Percentiles rank a stretch among this genome's conserved stretches.
Evolutionary conservation across 179 eudicot genomes (phyloP).

Genomic region (Camellia oleifera): DNA sequence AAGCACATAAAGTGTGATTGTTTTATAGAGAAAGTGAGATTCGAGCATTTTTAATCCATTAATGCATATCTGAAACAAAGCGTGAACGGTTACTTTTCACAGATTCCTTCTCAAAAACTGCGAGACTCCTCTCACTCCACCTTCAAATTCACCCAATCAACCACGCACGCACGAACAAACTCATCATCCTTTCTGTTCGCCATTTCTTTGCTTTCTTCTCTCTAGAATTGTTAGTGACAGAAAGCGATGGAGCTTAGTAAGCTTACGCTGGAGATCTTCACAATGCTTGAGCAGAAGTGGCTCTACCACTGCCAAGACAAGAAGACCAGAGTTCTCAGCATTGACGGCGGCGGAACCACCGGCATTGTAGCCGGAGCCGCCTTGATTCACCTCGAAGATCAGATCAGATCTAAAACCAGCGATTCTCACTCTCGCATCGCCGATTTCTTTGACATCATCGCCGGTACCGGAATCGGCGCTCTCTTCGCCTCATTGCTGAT

Average conservation of each 20-base stretch:
- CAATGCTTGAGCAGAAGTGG: slow-evolving; percentile 93
- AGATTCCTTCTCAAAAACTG: slow-evolving; percentile 15
- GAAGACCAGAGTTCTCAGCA: slow-evolving; percentile 64
- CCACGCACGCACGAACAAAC: not conserved
- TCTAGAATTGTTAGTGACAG: not conserved
- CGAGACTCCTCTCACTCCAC: not conserved
- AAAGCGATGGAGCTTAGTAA: slow-evolving; percentile 53
- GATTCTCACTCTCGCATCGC: slow-evolving; percentile 51
- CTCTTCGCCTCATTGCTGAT: slow-evolving; percentile 58
- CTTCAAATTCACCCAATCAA: not conserved
- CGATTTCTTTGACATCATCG: slow-evolving; percentile 73
- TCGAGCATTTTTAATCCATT: slow-evolving; percentile 12
- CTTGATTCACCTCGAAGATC: slow-evolving; percentile 61
- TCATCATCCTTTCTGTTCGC: too few species aligned
- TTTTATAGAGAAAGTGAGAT: not conserved
- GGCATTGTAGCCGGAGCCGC: slow-evolving; percentile 50
- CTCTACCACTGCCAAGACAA: slow-evolving; percentile 52
- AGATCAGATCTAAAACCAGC: slow-evolving; percentile 56
- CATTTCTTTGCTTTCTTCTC: not conserved
- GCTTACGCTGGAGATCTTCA: slow-evolving; percentile 80
- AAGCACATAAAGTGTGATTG: not conserved
- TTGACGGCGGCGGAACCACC: slow-evolving; percentile 87
- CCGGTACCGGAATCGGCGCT: slow-evolving; percentile 83
- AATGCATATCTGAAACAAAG: slow-evolving; percentile 17
- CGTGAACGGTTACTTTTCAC: slow-evolving; percentile 20